These are phyloP conservation scores for Phlyctochytrium arcticum DNA, from an alignment of 192 early-diverging fungal genomes.

Conservation along the genomic window DNA sequence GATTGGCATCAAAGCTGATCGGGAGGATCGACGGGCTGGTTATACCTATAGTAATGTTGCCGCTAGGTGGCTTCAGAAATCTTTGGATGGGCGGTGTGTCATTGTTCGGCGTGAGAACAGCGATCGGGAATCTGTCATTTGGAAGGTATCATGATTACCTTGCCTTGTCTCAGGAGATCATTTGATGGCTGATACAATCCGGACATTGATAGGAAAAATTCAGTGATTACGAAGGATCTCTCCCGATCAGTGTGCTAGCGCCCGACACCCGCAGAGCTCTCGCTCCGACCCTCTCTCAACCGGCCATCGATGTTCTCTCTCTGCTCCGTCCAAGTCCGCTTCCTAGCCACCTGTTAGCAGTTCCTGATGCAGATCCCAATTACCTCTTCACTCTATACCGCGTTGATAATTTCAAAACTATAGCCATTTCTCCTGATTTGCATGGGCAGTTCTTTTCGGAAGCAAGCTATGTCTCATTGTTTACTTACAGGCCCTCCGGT, in stretches of 20 bases:
- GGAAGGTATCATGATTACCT: too few species aligned
- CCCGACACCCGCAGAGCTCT: slow-evolving; percentile 24
- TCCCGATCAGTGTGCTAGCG: slow-evolving; percentile 35
- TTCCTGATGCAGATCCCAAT: neutral
- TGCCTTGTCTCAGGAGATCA: neutral
- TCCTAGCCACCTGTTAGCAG: neutral
- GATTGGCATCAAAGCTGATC: slow-evolving; percentile 16
- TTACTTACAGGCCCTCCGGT: slow-evolving; percentile 21
- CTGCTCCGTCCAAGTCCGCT: neutral
- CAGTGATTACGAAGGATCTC: slow-evolving; percentile 27
- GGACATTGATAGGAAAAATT: slow-evolving; percentile 35
- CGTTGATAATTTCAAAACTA: slow-evolving; percentile 23
- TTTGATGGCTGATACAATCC: neutral
- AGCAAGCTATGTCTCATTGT: slow-evolving; percentile 32
- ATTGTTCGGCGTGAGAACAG: slow-evolving; percentile 6
- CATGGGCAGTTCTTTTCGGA: slow-evolving; percentile 18
- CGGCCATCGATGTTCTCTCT: slow-evolving; percentile 19
- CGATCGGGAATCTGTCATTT: slow-evolving; percentile 15
- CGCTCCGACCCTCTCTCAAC: slow-evolving; percentile 20
- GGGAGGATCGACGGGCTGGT: slow-evolving; percentile 13
- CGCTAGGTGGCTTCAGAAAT: neutral
- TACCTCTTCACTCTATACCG: slow-evolving; percentile 6
- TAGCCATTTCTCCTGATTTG: neutral
- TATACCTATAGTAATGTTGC: neutral
- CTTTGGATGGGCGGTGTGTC: neutral